Evolutionary conservation across 768 basidiomycete genomes (phyloP), one percentile per base, ranked within the genome.

Genomic region (Tulasnella sp.): DNA sequence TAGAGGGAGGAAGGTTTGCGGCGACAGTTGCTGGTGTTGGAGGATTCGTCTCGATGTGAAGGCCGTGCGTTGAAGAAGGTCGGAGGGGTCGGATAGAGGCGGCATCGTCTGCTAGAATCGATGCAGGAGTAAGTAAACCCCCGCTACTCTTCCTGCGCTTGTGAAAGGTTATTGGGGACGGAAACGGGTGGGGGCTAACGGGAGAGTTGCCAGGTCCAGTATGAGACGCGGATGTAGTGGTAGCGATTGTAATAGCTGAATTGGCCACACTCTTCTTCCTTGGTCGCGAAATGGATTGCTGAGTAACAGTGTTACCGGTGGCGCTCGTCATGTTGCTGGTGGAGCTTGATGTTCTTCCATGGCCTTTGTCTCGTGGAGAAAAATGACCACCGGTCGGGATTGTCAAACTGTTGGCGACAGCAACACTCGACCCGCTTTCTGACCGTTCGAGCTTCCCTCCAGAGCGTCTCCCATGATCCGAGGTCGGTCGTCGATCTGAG

Each of bases 31-130:
- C 34, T 21, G 78, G 78, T 38, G 71, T 77, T 16, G 74, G 79
- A 18, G 79, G 79, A 73, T 79, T 79, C 0, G 78, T 79, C 48
- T 79, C 78, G 24, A 79, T 72, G 34, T 79, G 78, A 9, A 79
- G 71, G 27, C 78, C 78, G 71, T 79, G 78, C 14, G 73, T 52
- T 0, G 78, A 79, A 19, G 39, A 71, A 19, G 78, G 78, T 40
- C 78, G 3, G 16, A 79, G 36, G 36, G 78, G 62, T 39, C 42
- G 18, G 6, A 58, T 39, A 19, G 78, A 79, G 16, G 78, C 71
- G 24, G 71, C 71, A 38, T 79, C 78, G 27, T 74, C 78, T 19
- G 78, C 40, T 18, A 62, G 38, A 12, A 74, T n/a, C 38, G 44
- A 42, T 5, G 39, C 38, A 18, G 73, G 73, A n/a, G 44, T 46